These are phyloP conservation scores for Tetragonia tetragonoides DNA, from an alignment of 148 eudicot genomes.

Conservation along the genomic window DNA sequence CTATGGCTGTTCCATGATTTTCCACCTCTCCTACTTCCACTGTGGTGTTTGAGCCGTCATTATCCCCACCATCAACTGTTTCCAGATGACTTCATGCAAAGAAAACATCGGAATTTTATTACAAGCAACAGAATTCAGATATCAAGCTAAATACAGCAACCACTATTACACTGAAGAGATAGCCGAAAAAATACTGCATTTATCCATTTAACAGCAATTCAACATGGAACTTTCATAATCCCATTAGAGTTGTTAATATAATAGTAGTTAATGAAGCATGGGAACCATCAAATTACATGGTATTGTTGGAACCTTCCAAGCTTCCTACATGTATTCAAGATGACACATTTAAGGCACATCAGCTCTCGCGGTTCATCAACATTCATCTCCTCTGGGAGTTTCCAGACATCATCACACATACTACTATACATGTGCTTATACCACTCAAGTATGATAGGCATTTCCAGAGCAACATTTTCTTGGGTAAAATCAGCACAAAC, in stretches of 20 bases:
- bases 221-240: constrained; percentile 7
- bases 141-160: constrained; percentile 8
- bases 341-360: neutral
- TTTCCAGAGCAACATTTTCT: neutral
- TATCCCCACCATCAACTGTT: constrained; percentile 26
- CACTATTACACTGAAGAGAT: neutral
- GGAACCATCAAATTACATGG: constrained; percentile 1
- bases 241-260: constrained; percentile 7
- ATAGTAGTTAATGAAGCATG: constrained; percentile 10
- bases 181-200: neutral
- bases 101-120: constrained; percentile 17
- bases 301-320: constrained; percentile 2
- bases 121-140: constrained; percentile 3
- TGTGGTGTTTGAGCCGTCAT: constrained; percentile 18
- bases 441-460: neutral
- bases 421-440: neutral
- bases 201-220: constrained; percentile 1
- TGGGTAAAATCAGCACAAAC: neutral
- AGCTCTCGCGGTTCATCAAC: neutral
- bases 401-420: neutral
- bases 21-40: constrained; percentile 31
- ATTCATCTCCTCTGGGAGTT: neutral
- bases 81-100: constrained; percentile 35
- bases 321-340: constrained; percentile 12
- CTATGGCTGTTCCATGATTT: constrained; percentile 19